Evolutionary conservation across 257 asterid genomes (phyloP).

Genomic region (Coffea canephora): DNA sequence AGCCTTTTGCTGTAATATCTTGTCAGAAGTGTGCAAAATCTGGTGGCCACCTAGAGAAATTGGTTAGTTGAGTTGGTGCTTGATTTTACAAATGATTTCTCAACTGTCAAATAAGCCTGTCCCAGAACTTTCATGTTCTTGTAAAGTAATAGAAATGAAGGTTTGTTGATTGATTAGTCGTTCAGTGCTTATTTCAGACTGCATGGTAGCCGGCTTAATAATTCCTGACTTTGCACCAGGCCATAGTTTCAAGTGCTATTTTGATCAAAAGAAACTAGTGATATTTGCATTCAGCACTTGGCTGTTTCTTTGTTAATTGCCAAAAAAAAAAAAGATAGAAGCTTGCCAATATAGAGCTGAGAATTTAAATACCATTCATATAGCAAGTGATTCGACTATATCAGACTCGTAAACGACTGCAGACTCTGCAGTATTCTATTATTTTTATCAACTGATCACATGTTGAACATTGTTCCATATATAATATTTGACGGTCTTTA

Average conservation of each 20-base stretch:
- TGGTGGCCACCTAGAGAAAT: background rate
- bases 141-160: background rate
- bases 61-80: background rate
- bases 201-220: background rate
- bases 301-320: background rate
- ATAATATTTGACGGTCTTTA: too few species aligned
- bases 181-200: background rate
- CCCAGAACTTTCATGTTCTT: background rate
- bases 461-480: background rate
- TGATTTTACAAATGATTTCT: background rate
- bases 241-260: background rate
- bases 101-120: background rate
- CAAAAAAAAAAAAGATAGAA: background rate
- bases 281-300: background rate
- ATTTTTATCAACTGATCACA: background rate
- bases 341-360: background rate
- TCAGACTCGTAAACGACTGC: background rate
- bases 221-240: background rate
- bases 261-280: background rate
- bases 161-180: background rate
- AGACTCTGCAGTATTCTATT: background rate
- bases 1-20: background rate
- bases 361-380: background rate
- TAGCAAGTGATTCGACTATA: background rate
- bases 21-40: background rate